Evolutionary conservation across 2,329 filamentous ascomycete genomes (phyloP).

Genomic region (Phialocephala subalpina): DNA sequence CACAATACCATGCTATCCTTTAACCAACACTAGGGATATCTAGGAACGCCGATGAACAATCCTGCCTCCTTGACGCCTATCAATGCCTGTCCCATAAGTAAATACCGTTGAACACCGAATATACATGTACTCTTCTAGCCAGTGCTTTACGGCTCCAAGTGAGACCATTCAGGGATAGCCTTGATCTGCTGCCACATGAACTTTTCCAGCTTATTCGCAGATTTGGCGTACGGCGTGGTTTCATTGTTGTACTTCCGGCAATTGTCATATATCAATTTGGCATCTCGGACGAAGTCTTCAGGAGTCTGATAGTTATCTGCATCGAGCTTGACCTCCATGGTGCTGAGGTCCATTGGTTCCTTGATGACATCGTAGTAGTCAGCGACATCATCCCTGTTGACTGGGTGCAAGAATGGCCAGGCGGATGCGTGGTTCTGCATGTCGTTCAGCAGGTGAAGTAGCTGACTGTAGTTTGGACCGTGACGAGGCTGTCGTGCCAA

Average conservation of each 20-base stretch:
- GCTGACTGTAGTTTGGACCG: slow-evolving; percentile 94
- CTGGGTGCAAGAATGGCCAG: slow-evolving; percentile 94
- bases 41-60: not conserved
- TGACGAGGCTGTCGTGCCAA: slow-evolving; percentile 93
- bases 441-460: slow-evolving; percentile 91
- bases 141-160: slow-evolving; percentile 44
- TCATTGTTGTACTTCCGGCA: slow-evolving; percentile 97
- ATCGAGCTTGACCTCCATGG: slow-evolving; percentile 96
- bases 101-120: not conserved
- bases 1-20: no score
- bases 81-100: slow-evolving; percentile 6
- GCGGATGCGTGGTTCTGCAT: slow-evolving; percentile 92
- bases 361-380: slow-evolving; percentile 99
- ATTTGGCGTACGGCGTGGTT: slow-evolving; percentile 93
- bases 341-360: slow-evolving; percentile 94
- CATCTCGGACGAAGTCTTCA: slow-evolving; percentile 91
- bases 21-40: no score
- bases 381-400: slow-evolving; percentile 95
- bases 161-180: slow-evolving; percentile 90
- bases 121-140: not conserved
- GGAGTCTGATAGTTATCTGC: slow-evolving; percentile 90
- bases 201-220: slow-evolving; percentile 90
- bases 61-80: not conserved
- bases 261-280: slow-evolving; percentile 90
- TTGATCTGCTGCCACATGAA: slow-evolving; percentile 96